phyloP scores from a whole-genome alignment of 768 basidiomycete genomes.

The Asterophora lycoperdoides region DNA sequence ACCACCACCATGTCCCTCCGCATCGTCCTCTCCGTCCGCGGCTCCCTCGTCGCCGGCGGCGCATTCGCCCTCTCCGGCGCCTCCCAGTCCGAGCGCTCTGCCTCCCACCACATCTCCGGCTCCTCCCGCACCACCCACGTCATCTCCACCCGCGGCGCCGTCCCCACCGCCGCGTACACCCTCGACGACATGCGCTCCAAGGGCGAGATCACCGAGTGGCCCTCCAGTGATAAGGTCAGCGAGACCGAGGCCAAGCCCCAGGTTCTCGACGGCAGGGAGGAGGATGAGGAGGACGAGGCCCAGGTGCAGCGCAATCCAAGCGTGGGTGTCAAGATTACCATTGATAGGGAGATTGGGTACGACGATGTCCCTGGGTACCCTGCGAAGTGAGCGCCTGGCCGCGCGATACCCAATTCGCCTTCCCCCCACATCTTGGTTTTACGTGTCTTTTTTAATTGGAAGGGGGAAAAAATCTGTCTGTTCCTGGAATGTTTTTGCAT shows the following conservation, averaged over 20 bases:
- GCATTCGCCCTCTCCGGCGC: constrained; percentile 57
- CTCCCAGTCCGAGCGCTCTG: constrained; percentile 27
- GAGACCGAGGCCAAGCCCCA: constrained; percentile 36
- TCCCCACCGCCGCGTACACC: constrained; percentile 41
- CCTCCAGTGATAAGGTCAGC: constrained; percentile 37
- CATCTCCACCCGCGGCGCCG: constrained; percentile 36
- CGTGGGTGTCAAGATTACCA: constrained; percentile 54
- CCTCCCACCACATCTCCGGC: too few relatives aligned
- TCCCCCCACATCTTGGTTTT: too few relatives aligned
- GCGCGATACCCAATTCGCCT: neutral
- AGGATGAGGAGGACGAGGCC: constrained; percentile 18
- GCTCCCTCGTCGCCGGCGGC: constrained; percentile 68
- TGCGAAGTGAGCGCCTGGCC: constrained; percentile 12
- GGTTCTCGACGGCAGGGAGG: constrained; percentile 25
- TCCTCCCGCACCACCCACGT: constrained; percentile 54
- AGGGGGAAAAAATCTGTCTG: neutral
- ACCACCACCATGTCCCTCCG: constrained; percentile 87
- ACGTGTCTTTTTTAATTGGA: neutral
- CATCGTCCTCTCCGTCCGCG: constrained; percentile 79
- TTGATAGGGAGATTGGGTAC: constrained; percentile 54
- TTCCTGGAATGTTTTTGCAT: neutral
- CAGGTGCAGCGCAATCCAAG: constrained; percentile 20
- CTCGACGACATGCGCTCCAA: constrained; percentile 51
- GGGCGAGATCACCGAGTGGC: constrained; percentile 40
- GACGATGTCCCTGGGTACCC: constrained; percentile 24